phyloP scores from a whole-genome alignment of 345 rosid species.

The Aquilaria sinensis region DNA sequence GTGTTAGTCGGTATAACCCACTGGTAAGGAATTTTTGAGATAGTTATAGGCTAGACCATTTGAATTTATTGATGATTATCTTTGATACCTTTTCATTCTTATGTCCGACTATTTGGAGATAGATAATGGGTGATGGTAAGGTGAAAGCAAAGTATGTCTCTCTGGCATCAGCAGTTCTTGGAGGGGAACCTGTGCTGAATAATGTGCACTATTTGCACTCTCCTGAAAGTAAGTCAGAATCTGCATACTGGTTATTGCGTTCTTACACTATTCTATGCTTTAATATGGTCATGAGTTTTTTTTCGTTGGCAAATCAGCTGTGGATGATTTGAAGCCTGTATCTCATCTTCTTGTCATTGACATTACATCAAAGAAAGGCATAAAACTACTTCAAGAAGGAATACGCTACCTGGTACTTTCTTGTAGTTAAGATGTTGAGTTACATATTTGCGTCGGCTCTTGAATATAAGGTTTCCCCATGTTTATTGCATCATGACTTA shows the following conservation, averaged over 20 bases:
- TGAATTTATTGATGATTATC: not conserved
- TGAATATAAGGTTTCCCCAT: not conserved
- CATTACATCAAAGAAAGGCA: constrained; percentile 63
- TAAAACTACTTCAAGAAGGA: constrained; percentile 83
- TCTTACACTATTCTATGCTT: constrained; percentile 15
- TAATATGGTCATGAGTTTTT: constrained; percentile 16
- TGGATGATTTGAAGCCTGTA: constrained; percentile 86
- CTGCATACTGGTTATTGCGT: constrained; percentile 11
- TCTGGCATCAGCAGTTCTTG: constrained; percentile 53
- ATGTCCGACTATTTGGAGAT: constrained; percentile 18
- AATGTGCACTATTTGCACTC: constrained; percentile 84
- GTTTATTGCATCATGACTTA: constrained; percentile 8
- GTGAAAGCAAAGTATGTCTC: constrained; percentile 62
- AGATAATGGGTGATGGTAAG: constrained; percentile 69
- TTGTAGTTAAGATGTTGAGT: constrained; percentile 1
- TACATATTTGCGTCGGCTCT: constrained; percentile 3
- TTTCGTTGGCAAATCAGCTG: constrained; percentile 42
- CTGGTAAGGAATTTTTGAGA: constrained; percentile 42
- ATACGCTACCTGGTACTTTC: constrained; percentile 70
- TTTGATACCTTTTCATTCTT: not conserved
- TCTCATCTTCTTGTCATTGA: constrained; percentile 95
- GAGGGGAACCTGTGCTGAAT: constrained; percentile 51
- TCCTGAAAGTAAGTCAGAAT: constrained; percentile 56
- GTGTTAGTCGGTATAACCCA: constrained; percentile 90
- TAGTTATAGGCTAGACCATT: constrained; percentile 7